Percentiles rank a stretch among this genome's conserved stretches.
phyloP scores from a whole-genome alignment of 208 protist species.

The Leishmania turanica region DNA sequence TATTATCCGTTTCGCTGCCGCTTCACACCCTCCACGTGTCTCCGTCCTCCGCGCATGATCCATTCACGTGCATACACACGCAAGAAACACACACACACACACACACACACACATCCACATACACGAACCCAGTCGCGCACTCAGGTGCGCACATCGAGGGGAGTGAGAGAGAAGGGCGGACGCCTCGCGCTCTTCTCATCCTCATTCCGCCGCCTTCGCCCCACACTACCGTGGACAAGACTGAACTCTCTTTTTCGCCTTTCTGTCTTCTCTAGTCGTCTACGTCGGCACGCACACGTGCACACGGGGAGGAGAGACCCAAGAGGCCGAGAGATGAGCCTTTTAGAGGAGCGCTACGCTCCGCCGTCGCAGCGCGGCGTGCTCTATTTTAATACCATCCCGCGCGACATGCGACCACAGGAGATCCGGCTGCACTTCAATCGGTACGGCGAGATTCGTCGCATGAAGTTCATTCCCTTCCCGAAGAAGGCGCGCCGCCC shows the following conservation, averaged over 20 bases:
- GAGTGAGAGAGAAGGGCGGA: background rate
- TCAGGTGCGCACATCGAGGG: constrained; percentile 8
- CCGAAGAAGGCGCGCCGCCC: constrained; percentile 78
- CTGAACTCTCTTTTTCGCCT: background rate
- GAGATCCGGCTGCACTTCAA: constrained; percentile 77
- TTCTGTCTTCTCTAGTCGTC: background rate
- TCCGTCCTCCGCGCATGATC: background rate
- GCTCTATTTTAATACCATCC: constrained; percentile 76
- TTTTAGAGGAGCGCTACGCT: constrained; percentile 31
- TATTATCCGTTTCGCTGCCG: background rate
- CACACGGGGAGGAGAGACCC: background rate
- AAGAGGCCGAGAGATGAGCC: constrained; percentile 10
- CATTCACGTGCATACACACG: background rate
- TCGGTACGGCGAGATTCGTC: constrained; percentile 62
- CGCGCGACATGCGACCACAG: constrained; percentile 76
- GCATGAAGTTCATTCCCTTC: constrained; percentile 75
- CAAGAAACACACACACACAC: background rate
- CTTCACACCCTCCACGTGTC: background rate
- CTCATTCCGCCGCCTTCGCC: background rate
- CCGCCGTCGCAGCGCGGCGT: constrained; percentile 60
- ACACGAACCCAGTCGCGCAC: background rate
- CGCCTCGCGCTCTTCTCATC: background rate
- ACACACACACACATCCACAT: background rate
- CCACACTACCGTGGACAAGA: background rate
- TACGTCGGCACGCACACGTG: background rate